phyloP scores from a whole-genome alignment of 768 basidiomycete genomes.

The Galerina sulciceps region DNA sequence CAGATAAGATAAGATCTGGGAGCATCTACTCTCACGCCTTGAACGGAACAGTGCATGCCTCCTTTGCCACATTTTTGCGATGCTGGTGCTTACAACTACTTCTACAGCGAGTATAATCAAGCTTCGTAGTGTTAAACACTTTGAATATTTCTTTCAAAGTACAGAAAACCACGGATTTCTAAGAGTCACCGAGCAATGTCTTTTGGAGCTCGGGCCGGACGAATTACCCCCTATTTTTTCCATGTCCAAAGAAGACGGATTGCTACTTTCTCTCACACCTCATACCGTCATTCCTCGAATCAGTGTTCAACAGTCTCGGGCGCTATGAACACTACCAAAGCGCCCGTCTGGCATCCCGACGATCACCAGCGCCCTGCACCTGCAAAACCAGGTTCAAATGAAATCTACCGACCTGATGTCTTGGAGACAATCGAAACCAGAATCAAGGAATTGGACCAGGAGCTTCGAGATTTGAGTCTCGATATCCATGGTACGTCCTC shows the following conservation, averaged over 20 bases:
- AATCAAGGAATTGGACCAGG: conserved; percentile 53
- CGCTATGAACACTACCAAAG: neutral
- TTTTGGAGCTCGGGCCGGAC: too few species aligned
- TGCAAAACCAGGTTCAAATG: conserved; percentile 33
- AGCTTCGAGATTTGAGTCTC: conserved; percentile 65
- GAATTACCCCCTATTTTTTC: too few species aligned
- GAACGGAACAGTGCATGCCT: too few species aligned
- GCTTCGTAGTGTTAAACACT: too few species aligned
- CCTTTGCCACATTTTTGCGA: too few species aligned
- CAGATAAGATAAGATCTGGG: conserved; percentile 1
- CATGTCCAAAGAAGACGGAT: too few species aligned
- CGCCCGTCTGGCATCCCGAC: conserved; percentile 47
- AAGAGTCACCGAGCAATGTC: too few species aligned
- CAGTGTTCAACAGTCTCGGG: neutral
- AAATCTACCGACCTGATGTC: conserved; percentile 60
- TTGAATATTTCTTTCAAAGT: too few species aligned
- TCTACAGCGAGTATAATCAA: too few species aligned
- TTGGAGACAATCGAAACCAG: conserved; percentile 61
- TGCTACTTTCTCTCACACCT: neutral
- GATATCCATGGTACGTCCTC: conserved; percentile 67
- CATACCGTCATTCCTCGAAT: neutral
- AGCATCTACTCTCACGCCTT: too few species aligned
- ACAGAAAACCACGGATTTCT: too few species aligned
- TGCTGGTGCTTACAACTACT: too few species aligned
- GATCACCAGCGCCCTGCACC: conserved; percentile 30